A percentile compares a stretch with the other conserved stretches of the same genome.
phyloP scores from a whole-genome alignment of 177 flowering plant species.

The Telopea speciosissima region DNA sequence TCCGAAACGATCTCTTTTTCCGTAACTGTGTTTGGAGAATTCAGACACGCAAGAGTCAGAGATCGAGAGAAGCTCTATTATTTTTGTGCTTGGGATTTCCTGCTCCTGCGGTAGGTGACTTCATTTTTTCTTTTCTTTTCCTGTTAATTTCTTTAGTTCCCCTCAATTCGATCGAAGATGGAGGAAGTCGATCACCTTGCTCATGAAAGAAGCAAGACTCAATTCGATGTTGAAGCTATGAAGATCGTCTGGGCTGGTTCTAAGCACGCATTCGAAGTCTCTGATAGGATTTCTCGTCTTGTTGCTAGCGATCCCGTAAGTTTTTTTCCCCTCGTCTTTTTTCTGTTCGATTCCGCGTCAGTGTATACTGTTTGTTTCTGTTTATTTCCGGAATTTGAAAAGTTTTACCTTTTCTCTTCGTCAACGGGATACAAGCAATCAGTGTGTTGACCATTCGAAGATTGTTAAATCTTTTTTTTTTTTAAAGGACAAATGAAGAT shows the following conservation, averaged over 20 bases:
- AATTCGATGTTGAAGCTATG: constrained; percentile 83
- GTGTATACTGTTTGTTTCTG: too few relatives aligned
- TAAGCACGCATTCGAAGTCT: constrained; percentile 44
- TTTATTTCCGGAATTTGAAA: too few relatives aligned
- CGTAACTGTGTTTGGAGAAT: too few relatives aligned
- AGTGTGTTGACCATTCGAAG: too few relatives aligned
- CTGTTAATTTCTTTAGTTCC: background rate
- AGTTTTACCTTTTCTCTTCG: too few relatives aligned
- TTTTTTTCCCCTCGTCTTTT: background rate
- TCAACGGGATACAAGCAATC: too few relatives aligned
- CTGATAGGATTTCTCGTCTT: constrained; percentile 77
- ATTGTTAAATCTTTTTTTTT: too few relatives aligned
- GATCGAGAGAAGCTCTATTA: background rate
- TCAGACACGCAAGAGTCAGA: background rate
- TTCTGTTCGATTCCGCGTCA: too few relatives aligned
- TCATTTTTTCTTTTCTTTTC: background rate
- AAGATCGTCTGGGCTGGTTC: constrained; percentile 98
- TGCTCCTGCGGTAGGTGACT: background rate
- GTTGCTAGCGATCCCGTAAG: constrained; percentile 88
- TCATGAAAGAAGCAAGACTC: constrained; percentile 57
- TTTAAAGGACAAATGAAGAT: too few relatives aligned
- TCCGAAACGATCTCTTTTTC: too few relatives aligned
- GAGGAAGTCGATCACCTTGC: constrained; percentile 66
- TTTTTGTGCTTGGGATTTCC: background rate
- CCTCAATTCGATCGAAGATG: constrained; percentile 22